Conservation (phyloP, 2,329 filamentous ascomycete genomes). For the Fusarium sp. region DNA sequence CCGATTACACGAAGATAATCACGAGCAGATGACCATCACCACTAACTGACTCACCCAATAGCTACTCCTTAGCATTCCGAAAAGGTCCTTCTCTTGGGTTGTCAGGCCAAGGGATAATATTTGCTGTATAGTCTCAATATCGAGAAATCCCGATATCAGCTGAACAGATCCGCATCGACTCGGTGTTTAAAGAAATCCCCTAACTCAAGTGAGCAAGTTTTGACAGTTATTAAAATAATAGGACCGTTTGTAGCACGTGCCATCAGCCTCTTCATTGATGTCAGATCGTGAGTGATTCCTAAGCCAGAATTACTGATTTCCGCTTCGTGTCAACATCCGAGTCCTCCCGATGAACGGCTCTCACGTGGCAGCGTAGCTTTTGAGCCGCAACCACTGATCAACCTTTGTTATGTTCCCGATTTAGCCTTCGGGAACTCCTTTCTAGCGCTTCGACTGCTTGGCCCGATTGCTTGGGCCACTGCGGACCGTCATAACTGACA, state of each 20-base stretch:
- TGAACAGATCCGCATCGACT: conserved; percentile 1
- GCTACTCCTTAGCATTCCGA: neutral
- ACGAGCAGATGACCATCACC: conserved; percentile 6
- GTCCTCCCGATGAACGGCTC: conserved; percentile 35
- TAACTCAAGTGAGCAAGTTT: neutral
- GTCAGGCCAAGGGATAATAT: neutral
- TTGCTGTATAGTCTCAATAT: neutral
- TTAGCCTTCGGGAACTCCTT: conserved; percentile 6
- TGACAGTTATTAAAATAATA: neutral
- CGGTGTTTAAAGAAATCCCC: neutral
- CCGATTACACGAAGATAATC: neutral
- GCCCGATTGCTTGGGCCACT: conserved; percentile 4
- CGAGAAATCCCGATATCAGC: conserved; percentile 16
- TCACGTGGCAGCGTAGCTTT: conserved; percentile 38
- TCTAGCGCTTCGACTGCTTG: conserved; percentile 15
- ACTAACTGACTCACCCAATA: neutral
- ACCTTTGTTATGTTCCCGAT: conserved; percentile 9
- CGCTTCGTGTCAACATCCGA: conserved; percentile 21
- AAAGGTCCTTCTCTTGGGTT: neutral
- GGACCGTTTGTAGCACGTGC: conserved; percentile 23
- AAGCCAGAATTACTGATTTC: neutral
- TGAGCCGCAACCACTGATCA: conserved; percentile 8
- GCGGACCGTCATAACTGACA: conserved; percentile 10
- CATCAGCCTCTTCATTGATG: conserved; percentile 2
- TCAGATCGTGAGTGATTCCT: conserved; percentile 13